Conservation (phyloP, 345 rosid genomes). For the Xanthoceras sorbifolium region DNA sequence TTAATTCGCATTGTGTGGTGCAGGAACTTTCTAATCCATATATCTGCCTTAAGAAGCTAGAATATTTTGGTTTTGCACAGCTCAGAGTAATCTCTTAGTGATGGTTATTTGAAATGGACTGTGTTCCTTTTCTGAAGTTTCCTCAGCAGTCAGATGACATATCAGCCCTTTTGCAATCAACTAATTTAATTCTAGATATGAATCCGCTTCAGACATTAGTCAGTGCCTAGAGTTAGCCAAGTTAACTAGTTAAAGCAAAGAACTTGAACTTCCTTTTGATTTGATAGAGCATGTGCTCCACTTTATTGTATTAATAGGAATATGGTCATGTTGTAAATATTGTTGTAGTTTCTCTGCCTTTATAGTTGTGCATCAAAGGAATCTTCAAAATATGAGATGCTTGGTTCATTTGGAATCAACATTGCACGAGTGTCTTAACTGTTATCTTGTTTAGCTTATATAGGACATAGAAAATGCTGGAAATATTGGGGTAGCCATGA, state of each 20-base stretch:
- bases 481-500: background rate
- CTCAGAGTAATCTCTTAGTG: background rate
- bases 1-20: background rate
- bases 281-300: background rate
- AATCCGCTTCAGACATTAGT: background rate
- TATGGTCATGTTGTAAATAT: background rate
- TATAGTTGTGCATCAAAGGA: background rate
- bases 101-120: background rate
- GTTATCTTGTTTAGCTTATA: background rate
- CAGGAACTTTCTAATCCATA: background rate
- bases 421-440: background rate
- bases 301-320: background rate
- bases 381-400: background rate
- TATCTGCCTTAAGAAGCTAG: background rate
- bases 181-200: background rate
- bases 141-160: background rate
- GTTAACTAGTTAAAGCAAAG: background rate
- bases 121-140: background rate
- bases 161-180: background rate
- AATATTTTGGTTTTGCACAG: background rate
- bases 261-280: background rate
- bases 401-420: background rate
- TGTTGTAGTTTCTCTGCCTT: background rate
- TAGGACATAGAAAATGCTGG: background rate
- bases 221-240: background rate